phyloP scores from a whole-genome alignment of 345 rosid species.

The Hypericum perforatum region DNA sequence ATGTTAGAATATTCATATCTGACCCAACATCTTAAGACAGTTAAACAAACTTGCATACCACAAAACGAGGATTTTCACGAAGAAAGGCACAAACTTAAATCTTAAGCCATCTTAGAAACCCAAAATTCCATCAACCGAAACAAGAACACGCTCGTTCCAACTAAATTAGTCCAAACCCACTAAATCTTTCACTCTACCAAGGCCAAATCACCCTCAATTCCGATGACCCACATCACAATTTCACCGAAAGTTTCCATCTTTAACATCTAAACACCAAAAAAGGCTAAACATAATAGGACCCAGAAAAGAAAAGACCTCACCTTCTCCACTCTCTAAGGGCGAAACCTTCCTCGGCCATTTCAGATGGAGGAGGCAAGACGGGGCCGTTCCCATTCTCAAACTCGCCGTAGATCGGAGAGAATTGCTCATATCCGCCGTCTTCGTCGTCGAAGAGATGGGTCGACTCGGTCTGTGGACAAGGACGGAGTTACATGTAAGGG shows the following conservation, averaged over 20 bases:
- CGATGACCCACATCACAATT: neutral
- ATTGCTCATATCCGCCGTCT: slow-evolving; percentile 13
- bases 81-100: too few relatives aligned
- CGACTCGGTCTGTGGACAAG: slow-evolving; percentile 19
- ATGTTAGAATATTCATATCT: too few relatives aligned
- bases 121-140: too few relatives aligned
- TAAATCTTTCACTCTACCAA: neutral
- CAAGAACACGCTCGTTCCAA: too few relatives aligned
- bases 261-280: neutral
- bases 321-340: slow-evolving; percentile 82
- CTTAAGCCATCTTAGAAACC: too few relatives aligned
- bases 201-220: neutral
- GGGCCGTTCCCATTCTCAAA: slow-evolving; percentile 45
- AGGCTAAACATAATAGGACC: neutral
- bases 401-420: slow-evolving; percentile 22
- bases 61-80: too few relatives aligned
- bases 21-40: too few relatives aligned
- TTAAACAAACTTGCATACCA: too few relatives aligned
- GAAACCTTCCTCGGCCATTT: slow-evolving; percentile 53
- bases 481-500: too few relatives aligned
- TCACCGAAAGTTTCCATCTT: neutral
- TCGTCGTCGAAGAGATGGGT: slow-evolving; percentile 25
- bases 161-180: neutral
- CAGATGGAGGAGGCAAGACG: slow-evolving; percentile 41
- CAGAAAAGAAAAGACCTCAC: slow-evolving; percentile 25